Percentiles rank a stretch among this genome's conserved stretches.
phyloP scores from a whole-genome alignment of 352 stramenopile species.

The Globisporangium perplexum region DNA sequence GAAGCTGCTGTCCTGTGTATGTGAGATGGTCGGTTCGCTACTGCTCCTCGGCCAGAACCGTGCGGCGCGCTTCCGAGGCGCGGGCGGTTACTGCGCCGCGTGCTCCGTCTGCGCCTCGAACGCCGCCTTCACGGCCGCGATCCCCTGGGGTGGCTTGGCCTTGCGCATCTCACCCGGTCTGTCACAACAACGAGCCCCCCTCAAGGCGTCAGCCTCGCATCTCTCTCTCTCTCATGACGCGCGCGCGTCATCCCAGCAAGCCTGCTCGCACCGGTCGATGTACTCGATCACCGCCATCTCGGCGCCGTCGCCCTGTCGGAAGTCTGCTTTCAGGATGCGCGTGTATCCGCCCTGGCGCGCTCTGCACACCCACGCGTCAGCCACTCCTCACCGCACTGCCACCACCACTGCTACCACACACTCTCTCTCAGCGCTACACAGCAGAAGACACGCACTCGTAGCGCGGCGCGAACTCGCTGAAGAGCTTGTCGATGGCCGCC shows the following conservation, averaged over 20 bases:
- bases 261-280: slow-evolving; percentile 90
- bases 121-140: slow-evolving; percentile 39
- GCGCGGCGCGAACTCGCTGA: slow-evolving; percentile 92
- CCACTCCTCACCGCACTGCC: too few species aligned
- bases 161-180: slow-evolving; percentile 85
- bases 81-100: background rate
- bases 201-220: background rate
- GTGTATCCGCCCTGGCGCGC: slow-evolving; percentile 93
- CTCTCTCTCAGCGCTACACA: too few species aligned
- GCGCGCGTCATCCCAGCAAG: too few species aligned
- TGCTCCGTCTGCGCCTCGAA: slow-evolving; percentile 31
- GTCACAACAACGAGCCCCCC: background rate
- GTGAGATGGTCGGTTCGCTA: background rate
- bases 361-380: background rate
- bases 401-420: too few species aligned
- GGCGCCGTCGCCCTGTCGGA: slow-evolving; percentile 91
- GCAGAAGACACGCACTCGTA: slow-evolving; percentile 77
- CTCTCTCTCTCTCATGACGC: background rate
- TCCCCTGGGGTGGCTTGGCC: slow-evolving; percentile 53
- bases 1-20: background rate
- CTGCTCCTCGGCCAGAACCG: background rate
- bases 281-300: slow-evolving; percentile 99
- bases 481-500: slow-evolving; percentile 93
- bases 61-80: background rate
- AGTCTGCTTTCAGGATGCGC: slow-evolving; percentile 93